Conservation (phyloP, 352 stramenopile genomes). For the Phytophthora rubi region DNA sequence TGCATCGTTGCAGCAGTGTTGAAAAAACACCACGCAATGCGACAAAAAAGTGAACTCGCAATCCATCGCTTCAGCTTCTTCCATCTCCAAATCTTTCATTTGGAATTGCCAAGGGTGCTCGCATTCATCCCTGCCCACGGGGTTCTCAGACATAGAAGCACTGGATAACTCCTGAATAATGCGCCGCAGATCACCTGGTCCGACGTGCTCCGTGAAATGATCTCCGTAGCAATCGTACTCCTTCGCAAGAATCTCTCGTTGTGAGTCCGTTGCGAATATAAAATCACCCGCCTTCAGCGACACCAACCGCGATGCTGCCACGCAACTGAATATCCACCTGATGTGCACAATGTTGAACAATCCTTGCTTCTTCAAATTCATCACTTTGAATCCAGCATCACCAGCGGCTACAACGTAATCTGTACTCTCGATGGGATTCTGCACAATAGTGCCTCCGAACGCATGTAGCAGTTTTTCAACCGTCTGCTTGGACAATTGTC, state of each 20-base stretch:
- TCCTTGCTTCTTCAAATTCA: constrained; percentile 83
- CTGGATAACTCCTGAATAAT: constrained; percentile 55
- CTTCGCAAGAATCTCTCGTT: constrained; percentile 56
- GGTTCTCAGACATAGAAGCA: background rate
- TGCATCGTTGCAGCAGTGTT: constrained; percentile 8
- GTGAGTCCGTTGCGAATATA: constrained; percentile 73
- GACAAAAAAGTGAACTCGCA: constrained; percentile 70
- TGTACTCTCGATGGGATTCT: constrained; percentile 82
- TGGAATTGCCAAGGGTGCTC: constrained; percentile 56
- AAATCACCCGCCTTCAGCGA: constrained; percentile 65
- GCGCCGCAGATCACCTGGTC: constrained; percentile 49
- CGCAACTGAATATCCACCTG: constrained; percentile 63
- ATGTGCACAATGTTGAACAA: constrained; percentile 77
- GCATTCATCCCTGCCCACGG: background rate
- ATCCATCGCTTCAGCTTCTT: constrained; percentile 78
- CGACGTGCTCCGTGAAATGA: constrained; percentile 70
- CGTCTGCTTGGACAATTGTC: constrained; percentile 64
- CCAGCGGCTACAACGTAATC: constrained; percentile 70
- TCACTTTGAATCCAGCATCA: constrained; percentile 76
- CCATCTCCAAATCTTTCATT: constrained; percentile 47
- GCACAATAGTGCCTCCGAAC: constrained; percentile 70
- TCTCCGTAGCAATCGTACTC: constrained; percentile 80
- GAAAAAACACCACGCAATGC: constrained; percentile 78
- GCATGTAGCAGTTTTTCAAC: constrained; percentile 81
- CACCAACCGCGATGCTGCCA: constrained; percentile 41